Evolutionary conservation across 495 filamentous ascomycete species (phyloP), one percentile per base, ranked within the genome.

Genomic region (Sabuloglossum arenarium): DNA sequence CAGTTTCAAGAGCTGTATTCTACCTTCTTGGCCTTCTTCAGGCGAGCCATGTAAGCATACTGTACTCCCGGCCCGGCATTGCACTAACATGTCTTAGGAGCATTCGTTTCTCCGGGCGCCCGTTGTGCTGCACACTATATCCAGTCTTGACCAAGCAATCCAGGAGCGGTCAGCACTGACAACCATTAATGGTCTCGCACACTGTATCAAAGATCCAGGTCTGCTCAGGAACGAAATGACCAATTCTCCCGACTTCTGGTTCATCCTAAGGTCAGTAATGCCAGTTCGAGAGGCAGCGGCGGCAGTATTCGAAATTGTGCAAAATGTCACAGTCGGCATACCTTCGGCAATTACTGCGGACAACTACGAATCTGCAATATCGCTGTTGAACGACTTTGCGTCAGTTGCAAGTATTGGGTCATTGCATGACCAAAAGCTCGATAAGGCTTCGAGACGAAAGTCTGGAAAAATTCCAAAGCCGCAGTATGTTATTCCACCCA

Each of bases 201-300:
- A 82, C 21, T 97, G 91, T 62, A 80, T 90, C 57, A 78, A 80
- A 50, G 77, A 84, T 56, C 77, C 85, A 0, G 79, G 79, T 27
- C 79, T 81, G 25, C 74, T 99, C 23, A 78, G 86, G 56, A 94
- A 82, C 59, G 90, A 96, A 68, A 86, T 97, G 59, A 88, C 90
- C 63, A 88, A 86, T 21, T 95, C 90, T 27, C 91, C 91, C 0
- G 93, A 99, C 61, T 96, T 99, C 67, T 99, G 91, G 91, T 82
- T 86, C 16, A 88, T 95, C 42, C 70, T 99, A 34, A 78, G 85
- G 58, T 79, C 79, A 10, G 72, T 99, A 32, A 77, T 85, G 37
- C 69, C 70, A 9, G 74, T 82, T 47, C 63, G 75, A 14, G 81
- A 86, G 43, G 79, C 82, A 0, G 81, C 87, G 25, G 73, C 81